Evolutionary conservation across 495 filamentous ascomycete genomes (phyloP).

Genomic region (Saxispiralis lemnorum): DNA sequence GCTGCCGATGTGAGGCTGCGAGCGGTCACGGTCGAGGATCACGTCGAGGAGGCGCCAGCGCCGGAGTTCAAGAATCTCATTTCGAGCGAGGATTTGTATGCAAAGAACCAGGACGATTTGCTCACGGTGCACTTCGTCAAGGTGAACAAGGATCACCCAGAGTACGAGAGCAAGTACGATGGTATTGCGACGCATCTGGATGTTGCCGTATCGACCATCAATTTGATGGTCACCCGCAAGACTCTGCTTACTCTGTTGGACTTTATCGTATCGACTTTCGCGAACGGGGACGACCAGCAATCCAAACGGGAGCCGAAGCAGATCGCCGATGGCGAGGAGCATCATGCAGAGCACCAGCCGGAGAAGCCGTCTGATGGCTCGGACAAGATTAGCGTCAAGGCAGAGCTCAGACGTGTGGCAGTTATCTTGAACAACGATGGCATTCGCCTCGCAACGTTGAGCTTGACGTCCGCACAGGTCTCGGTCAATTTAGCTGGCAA

Average conservation of each 20-base stretch:
- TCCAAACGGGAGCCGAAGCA: slow-evolving; percentile 18
- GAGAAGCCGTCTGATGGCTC: slow-evolving; percentile 18
- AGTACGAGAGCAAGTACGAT: slow-evolving; percentile 79
- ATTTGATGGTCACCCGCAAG: slow-evolving; percentile 80
- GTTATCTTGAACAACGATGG: slow-evolving; percentile 97
- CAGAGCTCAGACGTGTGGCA: slow-evolving; percentile 78
- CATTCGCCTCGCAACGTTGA: slow-evolving; percentile 80
- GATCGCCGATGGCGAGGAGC: slow-evolving; percentile 19
- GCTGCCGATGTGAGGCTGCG: slow-evolving; percentile 73
- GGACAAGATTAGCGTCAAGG: slow-evolving; percentile 66
- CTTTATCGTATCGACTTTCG: slow-evolving; percentile 88
- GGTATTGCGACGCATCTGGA: slow-evolving; percentile 86
- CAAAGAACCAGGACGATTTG: slow-evolving; percentile 59
- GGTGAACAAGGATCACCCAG: slow-evolving; percentile 79
- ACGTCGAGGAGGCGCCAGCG: slow-evolving; percentile 71
- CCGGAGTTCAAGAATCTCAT: slow-evolving; percentile 94
- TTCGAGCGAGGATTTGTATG: slow-evolving; percentile 61
- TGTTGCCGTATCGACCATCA: slow-evolving; percentile 84
- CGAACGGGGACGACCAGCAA: slow-evolving; percentile 43
- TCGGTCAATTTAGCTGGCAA: slow-evolving; percentile 73
- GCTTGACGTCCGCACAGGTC: slow-evolving; percentile 77
- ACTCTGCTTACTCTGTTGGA: slow-evolving; percentile 89
- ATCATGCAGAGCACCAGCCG: slow-evolving; percentile 19
- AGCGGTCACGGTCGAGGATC: slow-evolving; percentile 80
- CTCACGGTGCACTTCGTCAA: slow-evolving; percentile 75